Evolutionary conservation across 2,329 filamentous ascomycete species (phyloP).

Genomic region (Ascochyta clinopodiicola): DNA sequence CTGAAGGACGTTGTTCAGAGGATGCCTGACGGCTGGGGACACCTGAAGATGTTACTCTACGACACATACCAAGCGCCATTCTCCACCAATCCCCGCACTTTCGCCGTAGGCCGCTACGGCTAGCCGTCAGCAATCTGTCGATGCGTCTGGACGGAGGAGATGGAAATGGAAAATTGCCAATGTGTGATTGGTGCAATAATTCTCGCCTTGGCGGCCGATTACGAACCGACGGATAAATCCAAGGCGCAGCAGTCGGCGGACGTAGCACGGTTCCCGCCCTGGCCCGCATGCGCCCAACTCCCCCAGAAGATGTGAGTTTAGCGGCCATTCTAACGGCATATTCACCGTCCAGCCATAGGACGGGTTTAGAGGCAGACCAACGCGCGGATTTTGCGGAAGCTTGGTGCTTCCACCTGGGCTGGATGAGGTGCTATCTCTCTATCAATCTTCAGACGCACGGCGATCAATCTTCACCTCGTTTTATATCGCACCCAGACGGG

Average conservation of each 20-base stretch:
- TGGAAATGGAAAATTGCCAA: constrained; percentile 8
- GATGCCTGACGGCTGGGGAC: constrained; percentile 16
- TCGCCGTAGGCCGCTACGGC: constrained; percentile 14
- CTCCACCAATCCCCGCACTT: constrained; percentile 41
- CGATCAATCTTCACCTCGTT: constrained; percentile 38
- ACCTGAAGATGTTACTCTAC: constrained; percentile 6
- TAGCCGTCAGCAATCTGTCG: constrained; percentile 34
- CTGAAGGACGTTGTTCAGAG: constrained; percentile 14
- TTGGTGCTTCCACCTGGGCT: constrained; percentile 38
- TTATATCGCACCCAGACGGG: constrained; percentile 37
- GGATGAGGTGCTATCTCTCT: constrained; percentile 43
- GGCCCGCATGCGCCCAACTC: constrained; percentile 33
- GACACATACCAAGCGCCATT: constrained; percentile 22
- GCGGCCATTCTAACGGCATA: constrained; percentile 42
- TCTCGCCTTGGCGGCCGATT: constrained; percentile 16
- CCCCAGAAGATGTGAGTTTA: constrained; percentile 35
- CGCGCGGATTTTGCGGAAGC: constrained; percentile 44
- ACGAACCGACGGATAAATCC: constrained; percentile 40
- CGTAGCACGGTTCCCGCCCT: constrained; percentile 27
- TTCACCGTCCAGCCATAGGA: constrained; percentile 50
- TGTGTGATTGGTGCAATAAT: constrained; percentile 43
- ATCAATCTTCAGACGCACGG: constrained; percentile 41
- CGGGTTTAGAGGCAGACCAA: constrained; percentile 34
- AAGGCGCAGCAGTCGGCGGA: constrained; percentile 32
- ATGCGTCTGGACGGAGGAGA: constrained; percentile 34